Percentiles rank a stretch among this genome's conserved stretches.
These are phyloP conservation scores for Metschnikowia kunwiensis DNA, from an alignment of 805 yeast species.

Conservation along the genomic window DNA sequence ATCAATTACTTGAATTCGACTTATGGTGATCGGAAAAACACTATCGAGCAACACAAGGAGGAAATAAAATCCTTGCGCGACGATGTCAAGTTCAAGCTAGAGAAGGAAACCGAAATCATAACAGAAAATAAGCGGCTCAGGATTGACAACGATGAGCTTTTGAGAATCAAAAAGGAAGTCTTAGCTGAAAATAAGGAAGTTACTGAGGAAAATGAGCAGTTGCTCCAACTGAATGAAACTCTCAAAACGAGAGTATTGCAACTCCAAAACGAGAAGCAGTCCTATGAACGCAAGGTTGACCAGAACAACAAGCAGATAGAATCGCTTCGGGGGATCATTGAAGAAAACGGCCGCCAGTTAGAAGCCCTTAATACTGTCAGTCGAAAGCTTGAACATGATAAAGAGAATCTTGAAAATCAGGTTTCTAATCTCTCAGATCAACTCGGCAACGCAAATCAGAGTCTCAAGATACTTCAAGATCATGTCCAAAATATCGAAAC, in stretches of 20 bases:
- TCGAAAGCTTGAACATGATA: slow-evolving; percentile 28
- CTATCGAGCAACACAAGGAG: slow-evolving; percentile 34
- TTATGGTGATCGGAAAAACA: slow-evolving; percentile 23
- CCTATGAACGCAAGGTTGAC: slow-evolving; percentile 35
- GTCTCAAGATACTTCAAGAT: slow-evolving; percentile 28
- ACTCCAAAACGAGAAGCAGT: slow-evolving; percentile 33
- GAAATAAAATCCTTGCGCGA: slow-evolving; percentile 55
- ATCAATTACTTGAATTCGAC: slow-evolving; percentile 23
- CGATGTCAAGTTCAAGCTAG: slow-evolving; percentile 53
- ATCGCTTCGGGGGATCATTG: slow-evolving; percentile 56
- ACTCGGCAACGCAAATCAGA: slow-evolving; percentile 27
- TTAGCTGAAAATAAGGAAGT: slow-evolving; percentile 34
- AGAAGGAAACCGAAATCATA: slow-evolving; percentile 62
- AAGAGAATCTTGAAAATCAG: slow-evolving; percentile 31
- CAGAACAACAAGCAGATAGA: slow-evolving; percentile 48
- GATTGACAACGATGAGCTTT: slow-evolving; percentile 53
- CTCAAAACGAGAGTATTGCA: slow-evolving; percentile 27
- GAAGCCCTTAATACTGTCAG: slow-evolving; percentile 41
- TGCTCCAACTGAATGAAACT: slow-evolving; percentile 30
- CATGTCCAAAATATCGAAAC: slow-evolving; percentile 34
- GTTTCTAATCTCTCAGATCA: slow-evolving; percentile 25
- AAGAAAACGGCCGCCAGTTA: slow-evolving; percentile 60
- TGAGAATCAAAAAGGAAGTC: slow-evolving; percentile 25
- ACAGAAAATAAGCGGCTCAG: slow-evolving; percentile 61
- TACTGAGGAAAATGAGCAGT: slow-evolving; percentile 40